Conservation (phyloP, 805 yeast species). For the Metschnikowia kunwiensis region DNA sequence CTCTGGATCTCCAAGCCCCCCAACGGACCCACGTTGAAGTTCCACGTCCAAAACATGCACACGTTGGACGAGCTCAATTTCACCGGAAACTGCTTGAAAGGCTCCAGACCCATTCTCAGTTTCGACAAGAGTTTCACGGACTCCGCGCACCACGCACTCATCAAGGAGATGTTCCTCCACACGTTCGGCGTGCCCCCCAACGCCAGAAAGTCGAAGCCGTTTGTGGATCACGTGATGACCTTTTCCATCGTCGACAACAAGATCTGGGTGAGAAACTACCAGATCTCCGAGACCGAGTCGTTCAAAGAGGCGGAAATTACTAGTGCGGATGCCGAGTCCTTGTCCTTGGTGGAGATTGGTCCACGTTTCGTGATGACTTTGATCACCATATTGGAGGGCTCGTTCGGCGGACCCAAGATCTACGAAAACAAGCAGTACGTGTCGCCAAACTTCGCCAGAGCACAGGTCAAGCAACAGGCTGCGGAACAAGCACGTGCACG, state of each 20-base stretch:
- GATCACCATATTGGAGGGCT: conserved; percentile 89
- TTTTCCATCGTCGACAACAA: conserved; percentile 90
- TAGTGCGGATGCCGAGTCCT: conserved; percentile 49
- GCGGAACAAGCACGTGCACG: conserved; percentile 78
- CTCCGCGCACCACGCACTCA: conserved; percentile 63
- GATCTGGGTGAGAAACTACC: conserved; percentile 94
- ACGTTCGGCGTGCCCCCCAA: conserved; percentile 92
- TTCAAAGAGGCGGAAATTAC: conserved; percentile 50
- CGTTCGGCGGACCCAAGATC: conserved; percentile 96
- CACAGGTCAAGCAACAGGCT: conserved; percentile 75
- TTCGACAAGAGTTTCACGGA: conserved; percentile 74
- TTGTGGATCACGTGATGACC: conserved; percentile 91
- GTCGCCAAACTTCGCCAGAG: conserved; percentile 91
- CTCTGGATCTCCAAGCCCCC: conserved; percentile 96
- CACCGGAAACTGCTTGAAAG: conserved; percentile 93
- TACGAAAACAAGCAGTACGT: conserved; percentile 96
- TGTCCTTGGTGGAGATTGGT: conserved; percentile 89
- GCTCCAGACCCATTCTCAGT: conserved; percentile 89
- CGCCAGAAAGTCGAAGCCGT: conserved; percentile 91
- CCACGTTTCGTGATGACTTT: conserved; percentile 93
- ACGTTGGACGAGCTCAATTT: conserved; percentile 94
- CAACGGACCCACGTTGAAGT: conserved; percentile 94
- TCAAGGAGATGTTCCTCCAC: conserved; percentile 81
- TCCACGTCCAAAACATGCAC: conserved; percentile 90
- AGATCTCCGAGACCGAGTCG: conserved; percentile 67